These are phyloP conservation scores for Trametes versicolor DNA, from an alignment of 1,284 basidiomycete species.

Conservation along the genomic window DNA sequence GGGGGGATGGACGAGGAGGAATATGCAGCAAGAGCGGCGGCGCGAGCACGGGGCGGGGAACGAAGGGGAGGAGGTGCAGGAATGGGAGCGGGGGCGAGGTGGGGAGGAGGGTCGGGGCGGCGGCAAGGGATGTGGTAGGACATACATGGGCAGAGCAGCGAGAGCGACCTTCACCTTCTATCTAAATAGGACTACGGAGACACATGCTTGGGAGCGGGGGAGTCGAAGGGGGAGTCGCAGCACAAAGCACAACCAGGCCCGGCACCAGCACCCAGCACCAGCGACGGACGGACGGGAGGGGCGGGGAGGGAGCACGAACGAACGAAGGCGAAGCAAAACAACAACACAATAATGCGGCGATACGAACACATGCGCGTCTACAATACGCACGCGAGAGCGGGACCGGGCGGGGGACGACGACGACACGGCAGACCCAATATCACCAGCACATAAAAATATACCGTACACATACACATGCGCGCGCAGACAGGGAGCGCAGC, in stretches of 20 bases:
- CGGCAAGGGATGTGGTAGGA: slow-evolving; percentile 2
- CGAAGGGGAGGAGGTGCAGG: background rate
- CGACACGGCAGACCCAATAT: slow-evolving; percentile 15
- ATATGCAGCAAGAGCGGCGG: background rate
- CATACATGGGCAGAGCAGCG: slow-evolving; percentile 30
- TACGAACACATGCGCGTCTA: slow-evolving; percentile 19
- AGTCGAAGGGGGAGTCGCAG: background rate
- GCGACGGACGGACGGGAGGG: slow-evolving; percentile 6
- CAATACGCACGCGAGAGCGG: slow-evolving; percentile 4
- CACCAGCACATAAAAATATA: slow-evolving; percentile 29
- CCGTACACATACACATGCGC: slow-evolving; percentile 23
- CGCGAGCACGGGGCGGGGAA: background rate
- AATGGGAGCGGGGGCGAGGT: background rate
- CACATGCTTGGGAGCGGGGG: slow-evolving; percentile 7
- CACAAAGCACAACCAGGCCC: background rate
- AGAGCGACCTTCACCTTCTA: slow-evolving; percentile 32
- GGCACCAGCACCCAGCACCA: slow-evolving; percentile 19
- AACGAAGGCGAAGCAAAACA: slow-evolving; percentile 2
- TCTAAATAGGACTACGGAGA: slow-evolving; percentile 26
- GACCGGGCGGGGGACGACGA: background rate
- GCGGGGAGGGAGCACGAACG: slow-evolving; percentile 8
- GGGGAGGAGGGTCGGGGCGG: background rate
- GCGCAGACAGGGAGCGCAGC: slow-evolving; percentile 18
- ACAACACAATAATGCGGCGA: background rate
- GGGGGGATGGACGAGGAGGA: background rate